Base-by-base conservation (phyloP, 73 alveolate species). In the Durusdinium trenchii region DNA sequence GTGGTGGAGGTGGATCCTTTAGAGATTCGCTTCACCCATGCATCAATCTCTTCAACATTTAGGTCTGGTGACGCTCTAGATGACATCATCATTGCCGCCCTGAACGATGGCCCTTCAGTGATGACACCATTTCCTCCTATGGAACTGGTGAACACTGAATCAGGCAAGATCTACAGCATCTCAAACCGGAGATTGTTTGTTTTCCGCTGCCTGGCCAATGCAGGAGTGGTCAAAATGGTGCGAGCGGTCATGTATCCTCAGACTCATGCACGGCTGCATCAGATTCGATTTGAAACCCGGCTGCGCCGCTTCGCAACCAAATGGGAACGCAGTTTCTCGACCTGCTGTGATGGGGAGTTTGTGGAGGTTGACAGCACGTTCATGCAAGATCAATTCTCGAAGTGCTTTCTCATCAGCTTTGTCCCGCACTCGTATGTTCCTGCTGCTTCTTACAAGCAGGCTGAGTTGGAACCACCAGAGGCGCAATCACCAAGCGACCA, bases 241-340 rank as follows among this genome's bases (percentile, higher is more conserved):
- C 14, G 32, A 75, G 86, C 86, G 23, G 86, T 75, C 38, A 36
- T 75, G 52, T 75, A 75, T 75, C 9, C 86, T 12, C 9, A 30
- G 54, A 40, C 35, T 9, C 38, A 75, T 75, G 38, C 86, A 12
- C 48, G 86, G 86, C 26, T 75, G 0, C 51, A 38, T 14, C 86
- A 40, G 51, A 18, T n/a, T 40, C 86, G 86, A 7, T 75, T 35
- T 75, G 86, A 75, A 26, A 10, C 52, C 14, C 6, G 86, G 54
- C 86, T 75, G 48, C 23, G 86, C 32, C 86, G 86, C 6, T 32
- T 12, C 32, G 86, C 86, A 30, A 75, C 43, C 86, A 75, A 75
- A 40, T 75, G 86, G 86, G 86, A 75, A 38, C 48, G 86, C 30
- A 75, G 86, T 38, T 75, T 75, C 51, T 36, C 86, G 23, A 75